These are phyloP conservation scores for Houttuynia cordata DNA, from an alignment of 164 flowering plant species.

Conservation along the genomic window DNA sequence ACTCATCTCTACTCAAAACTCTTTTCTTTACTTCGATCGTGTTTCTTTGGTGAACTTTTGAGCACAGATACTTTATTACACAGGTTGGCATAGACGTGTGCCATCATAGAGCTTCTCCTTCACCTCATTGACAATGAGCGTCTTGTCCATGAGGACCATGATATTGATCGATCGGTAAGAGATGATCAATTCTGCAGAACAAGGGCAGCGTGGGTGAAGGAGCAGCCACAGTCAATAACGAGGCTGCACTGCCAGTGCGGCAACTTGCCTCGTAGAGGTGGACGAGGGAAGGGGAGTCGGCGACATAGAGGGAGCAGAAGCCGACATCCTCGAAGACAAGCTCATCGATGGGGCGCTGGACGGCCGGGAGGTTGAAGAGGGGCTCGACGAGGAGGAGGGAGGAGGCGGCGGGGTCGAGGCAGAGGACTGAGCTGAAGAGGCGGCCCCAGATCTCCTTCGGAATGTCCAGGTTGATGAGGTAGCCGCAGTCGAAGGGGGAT, in stretches of 20 bases:
- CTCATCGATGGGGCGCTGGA: slow-evolving; percentile 57
- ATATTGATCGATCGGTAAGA: slow-evolving; percentile 71
- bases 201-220: slow-evolving; percentile 82
- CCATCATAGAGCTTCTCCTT: slow-evolving; percentile 97
- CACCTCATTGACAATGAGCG: slow-evolving; percentile 79
- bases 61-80: no score
- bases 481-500: slow-evolving; percentile 92
- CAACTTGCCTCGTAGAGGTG: slow-evolving; percentile 82
- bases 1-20: no score
- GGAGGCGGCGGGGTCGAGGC: slow-evolving; percentile 35
- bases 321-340: slow-evolving; percentile 83
- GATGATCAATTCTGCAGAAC: slow-evolving; percentile 77
- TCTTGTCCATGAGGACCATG: slow-evolving; percentile 97
- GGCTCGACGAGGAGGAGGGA: slow-evolving; percentile 72
- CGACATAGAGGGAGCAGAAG: slow-evolving; percentile 52
- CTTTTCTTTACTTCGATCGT: no score
- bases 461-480: slow-evolving; percentile 83
- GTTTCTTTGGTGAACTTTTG: no score
- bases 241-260: slow-evolving; percentile 63
- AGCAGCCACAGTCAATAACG: slow-evolving; percentile 86
- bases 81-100: no score
- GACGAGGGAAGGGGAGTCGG: slow-evolving; percentile 66
- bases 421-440: slow-evolving; percentile 54
- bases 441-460: slow-evolving; percentile 83
- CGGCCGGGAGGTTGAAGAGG: slow-evolving; percentile 60